Evolutionary conservation across 169 alveolate species (phyloP), one percentile per base, ranked within the genome.

Genomic region (Plasmodium blacklocki): DNA sequence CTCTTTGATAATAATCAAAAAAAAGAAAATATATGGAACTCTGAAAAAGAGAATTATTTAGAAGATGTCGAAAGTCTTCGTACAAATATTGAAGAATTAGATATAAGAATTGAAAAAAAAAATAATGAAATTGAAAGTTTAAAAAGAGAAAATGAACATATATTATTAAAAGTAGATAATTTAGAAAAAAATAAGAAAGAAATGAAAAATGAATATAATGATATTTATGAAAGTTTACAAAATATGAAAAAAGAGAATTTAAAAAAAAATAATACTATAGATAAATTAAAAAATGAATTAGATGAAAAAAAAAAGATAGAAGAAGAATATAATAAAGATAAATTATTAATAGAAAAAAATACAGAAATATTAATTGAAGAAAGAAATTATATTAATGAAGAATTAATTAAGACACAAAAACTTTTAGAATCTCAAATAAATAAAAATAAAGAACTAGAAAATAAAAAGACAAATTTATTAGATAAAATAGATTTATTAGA

Each of bases 91-190:
- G 89, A 78, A 78, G 89, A 78, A 66, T 39, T 63, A 21, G 89
- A 78, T 50, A 52, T 78, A 14, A 78, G 64, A 23, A 70, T 78
- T 2, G 89, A 78, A 78, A 78, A 78, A 47, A 78, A 78, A 45
- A 78, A 78, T 45, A 78, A 67, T 43, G 89, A 78, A 78, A 78
- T 78, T 23, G 89, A 78, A 78, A 39, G 49, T 19, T 58, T 78
- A 45, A 78, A 78, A 71, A 78, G 89, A 58, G 89, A 78, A 66
- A 64, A 67, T 32, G 89, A 78, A 66, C 89, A 78, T 59, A 78
- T 78, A 67, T 70, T 78, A 21, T 43, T 78, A 78, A 78, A 78
- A 32, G 89, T 78, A n/a, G 78, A 66, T 15, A 78, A 78, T 21
- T 12, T 78, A 66, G 89, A 64, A 78, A 78, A 78, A 49, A 78